phyloP scores from a whole-genome alignment of 192 early-diverging fungal genomes.

The Rhizoclosmatium globosum region DNA sequence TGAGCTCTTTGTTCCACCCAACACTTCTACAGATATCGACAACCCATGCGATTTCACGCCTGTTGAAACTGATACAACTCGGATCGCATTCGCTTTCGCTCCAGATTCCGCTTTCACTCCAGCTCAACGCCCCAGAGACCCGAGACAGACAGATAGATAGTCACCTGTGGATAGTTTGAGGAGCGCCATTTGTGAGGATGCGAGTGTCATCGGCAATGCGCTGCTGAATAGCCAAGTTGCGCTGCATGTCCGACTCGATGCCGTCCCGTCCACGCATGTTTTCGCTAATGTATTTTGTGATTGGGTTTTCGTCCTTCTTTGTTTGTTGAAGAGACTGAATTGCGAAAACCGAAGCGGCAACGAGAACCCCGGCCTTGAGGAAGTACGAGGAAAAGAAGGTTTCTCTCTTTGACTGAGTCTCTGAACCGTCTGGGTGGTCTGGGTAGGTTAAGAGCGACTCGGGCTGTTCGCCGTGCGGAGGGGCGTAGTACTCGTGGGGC shows the following conservation, averaged over 20 bases:
- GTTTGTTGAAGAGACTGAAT: slow-evolving; percentile 37
- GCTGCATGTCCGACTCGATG: slow-evolving; percentile 29
- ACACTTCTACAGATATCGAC: no score
- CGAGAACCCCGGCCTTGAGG: slow-evolving; percentile 24
- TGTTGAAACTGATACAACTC: no score
- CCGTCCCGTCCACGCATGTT: slow-evolving; percentile 6
- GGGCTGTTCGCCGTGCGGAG: slow-evolving; percentile 10
- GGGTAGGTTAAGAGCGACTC: slow-evolving; percentile 2
- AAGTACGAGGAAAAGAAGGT: slow-evolving; percentile 38
- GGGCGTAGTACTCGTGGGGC: slow-evolving; percentile 56
- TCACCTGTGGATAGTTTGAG: slow-evolving; percentile 15
- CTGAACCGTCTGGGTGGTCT: slow-evolving; percentile 36
- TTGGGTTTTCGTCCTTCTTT: slow-evolving; percentile 45
- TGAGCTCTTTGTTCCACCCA: no score
- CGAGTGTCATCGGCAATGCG: slow-evolving; percentile 46
- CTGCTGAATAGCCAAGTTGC: slow-evolving; percentile 6
- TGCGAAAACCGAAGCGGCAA: slow-evolving; percentile 24
- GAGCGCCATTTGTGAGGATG: slow-evolving; percentile 29
- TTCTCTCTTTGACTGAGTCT: slow-evolving; percentile 25
- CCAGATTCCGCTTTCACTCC: no score
- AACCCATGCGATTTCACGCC: no score
- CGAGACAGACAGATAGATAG: neutral
- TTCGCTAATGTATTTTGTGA: slow-evolving; percentile 41
- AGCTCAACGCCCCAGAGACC: no score
- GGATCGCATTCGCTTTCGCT: no score